Evolutionary conservation across 768 basidiomycete genomes (phyloP).

Genomic region (Polyporus arcularius): DNA sequence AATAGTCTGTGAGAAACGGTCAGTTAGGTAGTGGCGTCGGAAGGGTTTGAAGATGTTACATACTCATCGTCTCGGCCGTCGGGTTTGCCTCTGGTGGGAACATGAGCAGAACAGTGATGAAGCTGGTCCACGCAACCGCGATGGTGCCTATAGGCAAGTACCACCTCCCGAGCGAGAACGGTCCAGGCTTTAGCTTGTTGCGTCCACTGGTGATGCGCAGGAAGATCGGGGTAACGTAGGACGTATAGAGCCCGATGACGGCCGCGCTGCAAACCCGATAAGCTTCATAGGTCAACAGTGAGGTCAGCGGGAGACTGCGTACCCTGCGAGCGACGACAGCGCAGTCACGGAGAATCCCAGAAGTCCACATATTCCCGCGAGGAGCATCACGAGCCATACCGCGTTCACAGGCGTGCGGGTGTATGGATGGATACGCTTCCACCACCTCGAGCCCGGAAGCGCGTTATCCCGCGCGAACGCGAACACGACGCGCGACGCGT

Average conservation of each 20-base stretch:
- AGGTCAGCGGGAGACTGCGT: slow-evolving; percentile 16
- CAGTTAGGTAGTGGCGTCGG: neutral
- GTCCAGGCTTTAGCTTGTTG: slow-evolving; percentile 55
- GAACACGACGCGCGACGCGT: slow-evolving; percentile 74
- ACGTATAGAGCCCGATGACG: slow-evolving; percentile 71
- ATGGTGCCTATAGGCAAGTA: slow-evolving; percentile 57
- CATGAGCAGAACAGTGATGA: slow-evolving; percentile 58
- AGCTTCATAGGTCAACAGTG: neutral
- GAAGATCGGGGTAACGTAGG: slow-evolving; percentile 68
- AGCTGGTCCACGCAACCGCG: slow-evolving; percentile 67
- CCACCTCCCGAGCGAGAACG: slow-evolving; percentile 64
- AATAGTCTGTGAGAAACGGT: slow-evolving; percentile 50
- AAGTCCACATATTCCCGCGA: slow-evolving; percentile 58
- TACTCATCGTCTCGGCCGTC: slow-evolving; percentile 55
- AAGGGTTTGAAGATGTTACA: slow-evolving; percentile 24
- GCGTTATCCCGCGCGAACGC: slow-evolving; percentile 77
- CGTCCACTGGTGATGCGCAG: slow-evolving; percentile 71
- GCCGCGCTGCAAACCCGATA: slow-evolving; percentile 47
- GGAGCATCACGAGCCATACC: slow-evolving; percentile 70
- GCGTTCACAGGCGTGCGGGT: slow-evolving; percentile 76
- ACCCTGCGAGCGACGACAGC: slow-evolving; percentile 69
- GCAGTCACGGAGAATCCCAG: slow-evolving; percentile 68
- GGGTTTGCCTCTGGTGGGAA: slow-evolving; percentile 51
- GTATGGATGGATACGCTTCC: slow-evolving; percentile 59
- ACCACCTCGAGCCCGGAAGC: slow-evolving; percentile 69